Evolutionary conservation across 2,329 filamentous ascomycete species (phyloP).

Genomic region (Hirsutella thompsonii): DNA sequence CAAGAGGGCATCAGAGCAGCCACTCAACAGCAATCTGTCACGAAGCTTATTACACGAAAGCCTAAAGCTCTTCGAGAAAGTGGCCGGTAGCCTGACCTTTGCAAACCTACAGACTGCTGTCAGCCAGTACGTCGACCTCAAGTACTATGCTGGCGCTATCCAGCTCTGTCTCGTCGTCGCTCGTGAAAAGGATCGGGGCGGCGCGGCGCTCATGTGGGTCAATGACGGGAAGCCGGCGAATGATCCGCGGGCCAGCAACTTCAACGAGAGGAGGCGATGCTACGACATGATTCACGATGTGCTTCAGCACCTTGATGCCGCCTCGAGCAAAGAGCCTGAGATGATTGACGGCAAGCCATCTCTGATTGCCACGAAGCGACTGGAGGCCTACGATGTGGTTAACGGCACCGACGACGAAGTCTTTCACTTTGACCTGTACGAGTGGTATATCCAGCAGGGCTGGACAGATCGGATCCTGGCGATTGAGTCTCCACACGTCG

Average conservation of each 20-base stretch:
- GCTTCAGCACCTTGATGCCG: slow-evolving; percentile 62
- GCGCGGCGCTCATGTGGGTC: slow-evolving; percentile 74
- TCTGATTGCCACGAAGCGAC: slow-evolving; percentile 61
- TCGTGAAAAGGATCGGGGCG: slow-evolving; percentile 73
- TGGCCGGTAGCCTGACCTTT: slow-evolving; percentile 69
- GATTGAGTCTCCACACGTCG: slow-evolving; percentile 73
- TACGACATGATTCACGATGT: slow-evolving; percentile 84
- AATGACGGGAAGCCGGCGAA: slow-evolving; percentile 64
- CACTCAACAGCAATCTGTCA: slow-evolving; percentile 60
- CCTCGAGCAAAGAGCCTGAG: slow-evolving; percentile 55
- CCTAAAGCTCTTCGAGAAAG: slow-evolving; percentile 74
- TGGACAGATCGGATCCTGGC: slow-evolving; percentile 78
- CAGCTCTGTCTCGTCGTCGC: slow-evolving; percentile 77
- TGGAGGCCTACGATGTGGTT: slow-evolving; percentile 84
- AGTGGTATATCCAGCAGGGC: slow-evolving; percentile 84
- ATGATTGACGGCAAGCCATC: slow-evolving; percentile 68
- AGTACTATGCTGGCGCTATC: slow-evolving; percentile 91
- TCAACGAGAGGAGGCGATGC: slow-evolving; percentile 59
- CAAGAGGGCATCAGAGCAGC: slow-evolving; percentile 73
- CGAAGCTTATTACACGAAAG: slow-evolving; percentile 80
- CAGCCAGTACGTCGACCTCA: slow-evolving; percentile 63
- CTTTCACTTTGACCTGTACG: slow-evolving; percentile 92
- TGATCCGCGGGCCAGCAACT: slow-evolving; percentile 58
- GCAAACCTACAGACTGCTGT: slow-evolving; percentile 71
- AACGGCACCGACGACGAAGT: slow-evolving; percentile 82